These are phyloP conservation scores for Neurospora terricola DNA, from an alignment of 495 filamentous ascomycete species.

Conservation along the genomic window DNA sequence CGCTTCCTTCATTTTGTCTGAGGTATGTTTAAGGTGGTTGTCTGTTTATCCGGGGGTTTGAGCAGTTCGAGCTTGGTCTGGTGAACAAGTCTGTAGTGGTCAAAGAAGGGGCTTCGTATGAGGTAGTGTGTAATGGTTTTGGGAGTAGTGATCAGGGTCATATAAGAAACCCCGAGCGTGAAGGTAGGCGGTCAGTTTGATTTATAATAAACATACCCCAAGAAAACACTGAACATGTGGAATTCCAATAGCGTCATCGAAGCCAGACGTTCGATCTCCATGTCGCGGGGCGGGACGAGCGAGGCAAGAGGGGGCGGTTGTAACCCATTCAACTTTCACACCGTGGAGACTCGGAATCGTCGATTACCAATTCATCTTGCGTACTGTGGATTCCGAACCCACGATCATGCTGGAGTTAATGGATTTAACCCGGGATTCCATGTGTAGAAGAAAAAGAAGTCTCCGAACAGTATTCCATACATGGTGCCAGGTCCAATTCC, in stretches of 20 bases:
- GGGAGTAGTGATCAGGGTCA: neutral
- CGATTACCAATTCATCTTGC: neutral
- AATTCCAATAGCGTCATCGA: neutral
- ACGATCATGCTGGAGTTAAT: neutral
- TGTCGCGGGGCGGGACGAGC: neutral
- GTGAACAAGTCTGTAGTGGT: neutral
- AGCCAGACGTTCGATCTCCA: neutral
- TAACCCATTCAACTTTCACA: neutral
- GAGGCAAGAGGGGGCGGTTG: neutral
- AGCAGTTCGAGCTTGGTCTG: neutral
- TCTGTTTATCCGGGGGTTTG: neutral
- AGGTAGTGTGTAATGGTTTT: no score
- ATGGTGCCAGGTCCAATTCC: neutral
- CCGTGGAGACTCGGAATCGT: neutral
- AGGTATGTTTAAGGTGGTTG: neutral
- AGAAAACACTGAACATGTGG: neutral
- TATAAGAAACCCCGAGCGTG: neutral
- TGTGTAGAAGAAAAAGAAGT: neutral
- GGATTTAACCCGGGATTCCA: neutral
- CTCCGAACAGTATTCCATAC: neutral
- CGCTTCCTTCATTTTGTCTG: conserved; percentile 53
- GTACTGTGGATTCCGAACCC: neutral
- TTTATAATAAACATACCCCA: neutral
- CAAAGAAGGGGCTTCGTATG: neutral
- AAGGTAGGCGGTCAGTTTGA: neutral